A percentile compares a stretch with the other conserved stretches of the same genome.
Evolutionary conservation across 1,139 yeast genomes (phyloP).

Genomic region (Hyphopichia khmerensis): DNA sequence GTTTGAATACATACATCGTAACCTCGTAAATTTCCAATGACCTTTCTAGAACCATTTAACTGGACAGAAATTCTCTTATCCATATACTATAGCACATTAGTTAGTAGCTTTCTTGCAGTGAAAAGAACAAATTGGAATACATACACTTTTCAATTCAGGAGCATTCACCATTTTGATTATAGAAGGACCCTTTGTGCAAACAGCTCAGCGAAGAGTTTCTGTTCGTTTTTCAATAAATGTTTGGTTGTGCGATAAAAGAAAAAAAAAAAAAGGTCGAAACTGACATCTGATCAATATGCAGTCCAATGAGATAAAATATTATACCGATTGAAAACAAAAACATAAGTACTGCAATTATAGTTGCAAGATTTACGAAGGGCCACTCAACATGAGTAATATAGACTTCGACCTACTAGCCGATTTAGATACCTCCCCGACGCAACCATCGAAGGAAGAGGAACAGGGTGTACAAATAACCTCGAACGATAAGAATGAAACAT

Average conservation of each 20-base stretch:
- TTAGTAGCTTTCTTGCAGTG: constrained; percentile 13
- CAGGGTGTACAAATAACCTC: too few relatives aligned
- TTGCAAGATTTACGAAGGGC: too few relatives aligned
- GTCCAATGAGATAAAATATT: neutral
- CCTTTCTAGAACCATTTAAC: constrained; percentile 71
- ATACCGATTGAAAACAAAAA: neutral
- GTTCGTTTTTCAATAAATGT: too few relatives aligned
- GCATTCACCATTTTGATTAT: constrained; percentile 51
- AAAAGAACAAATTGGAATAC: constrained; percentile 13
- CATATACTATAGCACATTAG: constrained; percentile 55
- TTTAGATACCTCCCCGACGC: constrained; percentile 1
- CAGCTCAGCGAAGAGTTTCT: too few relatives aligned
- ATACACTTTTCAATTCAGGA: constrained; percentile 56
- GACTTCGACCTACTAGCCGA: constrained; percentile 1
- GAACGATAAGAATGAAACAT: neutral
- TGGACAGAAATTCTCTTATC: constrained; percentile 71
- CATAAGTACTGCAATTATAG: too few relatives aligned
- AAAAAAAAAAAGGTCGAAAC: neutral
- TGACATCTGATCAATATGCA: neutral
- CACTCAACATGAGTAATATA: constrained; percentile 2
- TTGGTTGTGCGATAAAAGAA: too few relatives aligned
- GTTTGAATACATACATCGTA: constrained; percentile 54
- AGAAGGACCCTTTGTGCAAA: too few relatives aligned
- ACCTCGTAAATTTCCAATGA: constrained; percentile 73
- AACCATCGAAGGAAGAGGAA: neutral